These are phyloP conservation scores for Pseudogymnoascus sp. DNA, from an alignment of 2,329 filamentous ascomycete species.

Conservation along the genomic window DNA sequence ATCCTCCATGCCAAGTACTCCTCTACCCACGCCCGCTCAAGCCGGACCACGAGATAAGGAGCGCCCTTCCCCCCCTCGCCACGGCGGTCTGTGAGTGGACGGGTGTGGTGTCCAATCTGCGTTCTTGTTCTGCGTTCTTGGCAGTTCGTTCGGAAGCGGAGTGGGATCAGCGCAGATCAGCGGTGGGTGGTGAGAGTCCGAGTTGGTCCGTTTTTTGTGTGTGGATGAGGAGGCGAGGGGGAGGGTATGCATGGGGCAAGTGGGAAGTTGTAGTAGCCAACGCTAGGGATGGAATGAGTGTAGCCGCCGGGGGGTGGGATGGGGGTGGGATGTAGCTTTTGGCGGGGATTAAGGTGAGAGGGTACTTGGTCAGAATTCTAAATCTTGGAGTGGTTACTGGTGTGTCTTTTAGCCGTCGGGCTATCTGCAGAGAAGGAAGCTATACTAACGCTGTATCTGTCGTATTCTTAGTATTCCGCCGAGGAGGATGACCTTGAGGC, in stretches of 20 bases:
- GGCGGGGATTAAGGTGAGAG: neutral
- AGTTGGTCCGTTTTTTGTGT: neutral
- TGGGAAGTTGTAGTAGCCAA: no score
- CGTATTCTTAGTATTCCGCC: neutral
- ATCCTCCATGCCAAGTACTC: neutral
- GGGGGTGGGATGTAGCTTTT: neutral
- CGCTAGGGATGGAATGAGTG: neutral
- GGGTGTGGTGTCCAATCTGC: neutral
- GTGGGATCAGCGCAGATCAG: neutral
- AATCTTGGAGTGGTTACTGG: neutral
- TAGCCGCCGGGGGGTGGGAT: neutral
- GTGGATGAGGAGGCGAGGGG: no score
- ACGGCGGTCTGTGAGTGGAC: neutral
- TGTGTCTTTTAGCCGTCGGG: neutral
- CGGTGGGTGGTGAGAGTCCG: neutral
- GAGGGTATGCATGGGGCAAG: no score
- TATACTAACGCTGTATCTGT: neutral
- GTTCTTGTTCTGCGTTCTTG: neutral
- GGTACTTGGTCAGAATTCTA: constrained; percentile 4
- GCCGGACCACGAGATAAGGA: neutral
- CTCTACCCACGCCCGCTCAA: neutral
- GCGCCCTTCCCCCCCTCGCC: neutral
- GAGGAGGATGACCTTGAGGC: neutral
- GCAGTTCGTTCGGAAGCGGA: neutral
- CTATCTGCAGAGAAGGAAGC: neutral